These are phyloP conservation scores for Trichoderma brevicompactum DNA, from an alignment of 2,329 filamentous ascomycete genomes.

Conservation along the genomic window DNA sequence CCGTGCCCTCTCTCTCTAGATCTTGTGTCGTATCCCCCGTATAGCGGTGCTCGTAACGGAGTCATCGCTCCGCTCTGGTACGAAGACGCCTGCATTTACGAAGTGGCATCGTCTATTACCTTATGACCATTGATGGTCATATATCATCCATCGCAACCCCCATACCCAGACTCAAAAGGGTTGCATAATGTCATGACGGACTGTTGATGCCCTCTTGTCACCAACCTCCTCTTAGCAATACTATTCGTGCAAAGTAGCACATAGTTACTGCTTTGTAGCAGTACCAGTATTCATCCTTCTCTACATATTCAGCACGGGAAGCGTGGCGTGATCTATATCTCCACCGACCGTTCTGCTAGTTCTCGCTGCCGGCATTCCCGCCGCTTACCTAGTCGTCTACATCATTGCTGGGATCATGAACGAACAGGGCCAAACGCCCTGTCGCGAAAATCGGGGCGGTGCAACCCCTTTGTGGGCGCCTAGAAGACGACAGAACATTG, in stretches of 20 bases:
- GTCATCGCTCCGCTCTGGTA: slow-evolving; percentile 12
- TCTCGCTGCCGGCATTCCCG: slow-evolving; percentile 25
- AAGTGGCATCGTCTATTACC: slow-evolving; percentile 18
- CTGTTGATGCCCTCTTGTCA: neutral
- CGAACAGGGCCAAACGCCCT: neutral
- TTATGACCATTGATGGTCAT: slow-evolving; percentile 8
- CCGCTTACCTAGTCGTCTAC: slow-evolving; percentile 7
- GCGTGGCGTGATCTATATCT: slow-evolving; percentile 29
- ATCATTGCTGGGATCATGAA: neutral
- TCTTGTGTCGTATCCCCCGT: slow-evolving; percentile 19
- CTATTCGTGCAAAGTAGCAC: too few relatives aligned
- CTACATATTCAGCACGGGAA: neutral
- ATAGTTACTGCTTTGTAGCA: neutral
- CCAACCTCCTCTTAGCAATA: neutral
- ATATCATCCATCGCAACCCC: slow-evolving; percentile 15
- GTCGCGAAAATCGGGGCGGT: slow-evolving; percentile 27
- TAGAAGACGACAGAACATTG: neutral
- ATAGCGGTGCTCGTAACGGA: slow-evolving; percentile 9
- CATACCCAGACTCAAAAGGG: neutral
- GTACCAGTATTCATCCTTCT: neutral
- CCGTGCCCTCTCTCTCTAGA: neutral
- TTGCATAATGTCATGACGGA: neutral
- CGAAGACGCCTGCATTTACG: slow-evolving; percentile 18
- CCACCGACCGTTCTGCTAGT: slow-evolving; percentile 10
- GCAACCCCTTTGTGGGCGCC: slow-evolving; percentile 21